A percentile compares a stretch with the other conserved stretches of the same genome.
These are phyloP conservation scores for Aspergillus steynii DNA, from an alignment of 495 filamentous ascomycete species.

Conservation along the genomic window DNA sequence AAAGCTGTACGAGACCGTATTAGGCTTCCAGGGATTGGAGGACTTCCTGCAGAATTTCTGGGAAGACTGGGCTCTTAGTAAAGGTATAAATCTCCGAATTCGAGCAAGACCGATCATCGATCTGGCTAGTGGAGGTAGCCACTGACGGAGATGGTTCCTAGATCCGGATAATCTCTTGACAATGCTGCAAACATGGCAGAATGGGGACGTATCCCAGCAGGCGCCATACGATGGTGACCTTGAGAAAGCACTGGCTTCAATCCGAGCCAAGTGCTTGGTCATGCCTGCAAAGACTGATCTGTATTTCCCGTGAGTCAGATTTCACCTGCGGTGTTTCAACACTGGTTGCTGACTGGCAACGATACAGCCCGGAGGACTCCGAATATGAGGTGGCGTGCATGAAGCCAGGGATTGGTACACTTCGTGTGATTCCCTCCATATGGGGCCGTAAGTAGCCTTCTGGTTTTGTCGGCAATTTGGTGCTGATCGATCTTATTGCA, in stretches of 20 bases:
- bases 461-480: no score
- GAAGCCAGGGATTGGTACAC: conserved; percentile 58
- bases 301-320: conserved; percentile 64
- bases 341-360: conserved; percentile 17
- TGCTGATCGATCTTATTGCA: conserved; percentile 19
- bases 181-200: conserved; percentile 75
- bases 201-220: conserved; percentile 63
- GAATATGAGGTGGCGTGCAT: conserved; percentile 67
- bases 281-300: conserved; percentile 67
- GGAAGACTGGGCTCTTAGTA: conserved; percentile 68
- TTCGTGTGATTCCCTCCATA: conserved; percentile 60
- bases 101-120: neutral
- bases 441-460: conserved; percentile 61
- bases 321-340: neutral
- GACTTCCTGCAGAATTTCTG: conserved; percentile 71
- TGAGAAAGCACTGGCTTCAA: conserved; percentile 62
- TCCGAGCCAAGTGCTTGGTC: conserved; percentile 67
- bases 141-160: conserved; percentile 26
- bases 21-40: conserved; percentile 64
- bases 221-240: conserved; percentile 66
- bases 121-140: neutral
- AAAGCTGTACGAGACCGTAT: conserved; percentile 58
- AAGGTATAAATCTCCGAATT: conserved; percentile 40
- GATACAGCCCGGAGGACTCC: conserved; percentile 61
- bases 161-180: conserved; percentile 67